Percentiles rank a stretch among this genome's conserved stretches.
phyloP scores from a whole-genome alignment of 768 basidiomycete species.

The Lactarius deliciosus region DNA sequence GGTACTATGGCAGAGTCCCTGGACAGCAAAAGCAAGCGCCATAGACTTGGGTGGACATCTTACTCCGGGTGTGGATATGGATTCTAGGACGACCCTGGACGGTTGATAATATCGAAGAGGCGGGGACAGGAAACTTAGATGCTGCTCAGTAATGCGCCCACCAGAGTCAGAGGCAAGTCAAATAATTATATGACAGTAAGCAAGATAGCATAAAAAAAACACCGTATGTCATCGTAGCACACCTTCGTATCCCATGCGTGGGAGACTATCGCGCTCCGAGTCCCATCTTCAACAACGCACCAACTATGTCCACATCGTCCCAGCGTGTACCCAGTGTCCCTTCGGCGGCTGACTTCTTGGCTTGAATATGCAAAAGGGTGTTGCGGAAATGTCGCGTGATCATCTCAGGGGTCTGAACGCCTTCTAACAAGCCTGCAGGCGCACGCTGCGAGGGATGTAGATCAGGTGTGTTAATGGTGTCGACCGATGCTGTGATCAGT shows the following conservation, averaged over 20 bases:
- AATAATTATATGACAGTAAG: constrained; percentile 20
- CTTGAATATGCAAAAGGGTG: constrained; percentile 79
- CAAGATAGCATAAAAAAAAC: constrained; percentile 24
- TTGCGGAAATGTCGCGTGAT: constrained; percentile 93
- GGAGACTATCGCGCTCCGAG: constrained; percentile 21
- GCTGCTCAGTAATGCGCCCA: constrained; percentile 4
- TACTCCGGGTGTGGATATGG: not conserved
- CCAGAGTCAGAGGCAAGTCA: not conserved
- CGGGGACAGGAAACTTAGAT: not conserved
- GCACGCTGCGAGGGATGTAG: constrained; percentile 87
- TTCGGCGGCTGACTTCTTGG: constrained; percentile 58
- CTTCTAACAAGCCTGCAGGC: constrained; percentile 87
- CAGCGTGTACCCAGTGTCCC: constrained; percentile 53
- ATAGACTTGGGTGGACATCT: not conserved
- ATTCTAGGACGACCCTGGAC: not conserved
- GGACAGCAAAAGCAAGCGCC: not conserved
- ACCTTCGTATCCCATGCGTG: constrained; percentile 7
- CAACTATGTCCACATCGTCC: constrained; percentile 86
- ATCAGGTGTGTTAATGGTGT: constrained; percentile 83
- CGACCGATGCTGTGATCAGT: constrained; percentile 91
- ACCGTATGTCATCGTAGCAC: constrained; percentile 12
- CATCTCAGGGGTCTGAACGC: constrained; percentile 90
- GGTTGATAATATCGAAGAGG: not conserved
- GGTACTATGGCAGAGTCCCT: not conserved
- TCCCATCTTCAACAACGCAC: constrained; percentile 88